Percentiles rank a stretch among this genome's conserved stretches.
phyloP scores from a whole-genome alignment of 1,284 basidiomycete species.

The Ceratobasidium sp. region DNA sequence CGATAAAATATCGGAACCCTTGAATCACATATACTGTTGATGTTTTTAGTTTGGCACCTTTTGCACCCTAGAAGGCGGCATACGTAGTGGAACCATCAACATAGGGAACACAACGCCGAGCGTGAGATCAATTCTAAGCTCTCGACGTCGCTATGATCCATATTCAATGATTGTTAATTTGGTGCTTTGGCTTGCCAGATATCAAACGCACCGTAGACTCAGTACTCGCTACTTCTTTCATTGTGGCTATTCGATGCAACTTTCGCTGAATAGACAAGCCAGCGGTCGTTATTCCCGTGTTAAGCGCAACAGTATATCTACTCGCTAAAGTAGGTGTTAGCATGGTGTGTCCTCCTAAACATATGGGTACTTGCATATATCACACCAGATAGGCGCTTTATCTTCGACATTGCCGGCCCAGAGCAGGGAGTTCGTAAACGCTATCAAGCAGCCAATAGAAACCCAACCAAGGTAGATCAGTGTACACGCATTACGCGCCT shows the following conservation, averaged over 20 bases:
- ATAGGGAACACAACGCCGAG: constrained; percentile 58
- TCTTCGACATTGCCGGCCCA: constrained; percentile 69
- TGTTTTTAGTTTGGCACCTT: constrained; percentile 30
- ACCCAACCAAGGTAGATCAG: constrained; percentile 71
- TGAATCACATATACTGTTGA: constrained; percentile 42
- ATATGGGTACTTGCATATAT: constrained; percentile 75
- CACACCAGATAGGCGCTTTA: constrained; percentile 72
- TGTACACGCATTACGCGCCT: constrained; percentile 68
- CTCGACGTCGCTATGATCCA: constrained; percentile 5
- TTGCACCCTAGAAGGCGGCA: constrained; percentile 42
- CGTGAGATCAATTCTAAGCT: constrained; percentile 53
- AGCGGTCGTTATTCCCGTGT: constrained; percentile 55
- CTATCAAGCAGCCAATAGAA: constrained; percentile 60
- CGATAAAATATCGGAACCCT: constrained; percentile 38
- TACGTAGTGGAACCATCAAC: constrained; percentile 60
- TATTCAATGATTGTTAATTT: no score
- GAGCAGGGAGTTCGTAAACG: constrained; percentile 67
- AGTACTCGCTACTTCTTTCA: constrained; percentile 47
- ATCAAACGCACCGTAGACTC: constrained; percentile 33
- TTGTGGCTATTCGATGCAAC: constrained; percentile 57
- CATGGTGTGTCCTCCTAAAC: no score
- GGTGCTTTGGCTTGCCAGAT: no score
- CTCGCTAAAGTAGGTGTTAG: constrained; percentile 49
- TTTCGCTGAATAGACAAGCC: constrained; percentile 60
- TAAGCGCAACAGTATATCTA: constrained; percentile 51